Evolutionary conservation across 495 filamentous ascomycete genomes (phyloP), one percentile per base, ranked within the genome.

Genomic region (Aspergillus cavernicola): DNA sequence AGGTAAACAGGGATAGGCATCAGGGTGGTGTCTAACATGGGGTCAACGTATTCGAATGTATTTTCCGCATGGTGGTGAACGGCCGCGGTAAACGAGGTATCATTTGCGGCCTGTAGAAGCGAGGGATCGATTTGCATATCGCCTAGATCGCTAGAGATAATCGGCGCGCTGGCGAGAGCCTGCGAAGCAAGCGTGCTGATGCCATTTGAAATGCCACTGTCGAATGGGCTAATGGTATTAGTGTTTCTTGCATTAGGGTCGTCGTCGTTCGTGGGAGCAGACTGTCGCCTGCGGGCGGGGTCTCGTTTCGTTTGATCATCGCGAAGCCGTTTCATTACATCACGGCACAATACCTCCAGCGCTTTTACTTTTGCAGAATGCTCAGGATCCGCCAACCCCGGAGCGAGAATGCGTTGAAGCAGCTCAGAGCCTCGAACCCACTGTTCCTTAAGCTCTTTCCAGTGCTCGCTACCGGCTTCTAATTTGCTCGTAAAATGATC

Each of bases 401-500:
- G 69, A 0, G 77, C 80, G 6, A 89, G 71, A 10, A 83, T 78
- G 16, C 66, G 70, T 31, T 77, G 80, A 7, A 91, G 69, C 3
- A 85, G 57, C 5, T 79, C 69, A 2, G 80, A 82, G 12, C 68
- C 72, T 20, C 67, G 70, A 46, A 88, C 79, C 89, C 88, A 93
- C 53, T 78, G 67, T 47, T 78, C 61, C 61, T 86, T 90, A 23
- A 92, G 66, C 37, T 84, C 80, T 19, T 80, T 77, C 85, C 87
- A 91, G 52, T 85, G 83, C 23, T 87, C 84, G 42, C 81, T 70
- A 4, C 87, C 86, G 37, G 86, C 81, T 62, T 88, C 85, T 2
- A 83, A 59, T 65, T 87, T 90, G 59, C 78, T 85, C n/a, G 81
- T 86, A 55, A 89, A 89, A 59, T 85, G 80, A 54, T 88, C 85